Percentiles rank a stretch among this genome's conserved stretches.
Conservation (phyloP, 2,329 filamentous ascomycete species). For the Simplicillium aogashimaense region DNA sequence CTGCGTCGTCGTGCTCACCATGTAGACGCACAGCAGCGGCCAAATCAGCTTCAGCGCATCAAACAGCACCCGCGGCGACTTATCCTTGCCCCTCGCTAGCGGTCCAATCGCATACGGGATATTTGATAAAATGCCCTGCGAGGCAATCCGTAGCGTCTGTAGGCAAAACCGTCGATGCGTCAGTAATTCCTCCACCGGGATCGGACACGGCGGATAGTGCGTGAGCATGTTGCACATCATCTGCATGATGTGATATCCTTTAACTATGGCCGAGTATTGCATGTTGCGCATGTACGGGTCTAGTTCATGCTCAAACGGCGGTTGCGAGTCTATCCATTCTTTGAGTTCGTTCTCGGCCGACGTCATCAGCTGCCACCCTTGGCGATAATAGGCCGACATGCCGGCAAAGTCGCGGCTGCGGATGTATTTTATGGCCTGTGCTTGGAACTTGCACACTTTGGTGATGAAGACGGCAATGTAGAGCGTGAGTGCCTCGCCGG, state of each 20-base stretch:
- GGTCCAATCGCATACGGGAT: slow-evolving; percentile 16
- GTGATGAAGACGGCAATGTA: slow-evolving; percentile 17
- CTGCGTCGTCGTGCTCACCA: slow-evolving; percentile 15
- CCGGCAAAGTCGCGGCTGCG: slow-evolving; percentile 14
- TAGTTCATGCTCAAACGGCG: slow-evolving; percentile 5
- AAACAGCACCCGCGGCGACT: slow-evolving; percentile 22
- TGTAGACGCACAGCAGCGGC: slow-evolving; percentile 23
- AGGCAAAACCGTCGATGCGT: slow-evolving; percentile 18
- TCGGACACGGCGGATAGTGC: slow-evolving; percentile 15
- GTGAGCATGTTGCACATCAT: slow-evolving; percentile 24
- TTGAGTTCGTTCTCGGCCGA: slow-evolving; percentile 14
- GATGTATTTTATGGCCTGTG: slow-evolving; percentile 16
- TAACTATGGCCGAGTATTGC: slow-evolving; percentile 21
- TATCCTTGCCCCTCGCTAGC: slow-evolving; percentile 12
- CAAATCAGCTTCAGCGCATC: slow-evolving; percentile 27
- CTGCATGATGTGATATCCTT: slow-evolving; percentile 21
- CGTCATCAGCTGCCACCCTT: slow-evolving; percentile 14
- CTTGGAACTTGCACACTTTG: slow-evolving; percentile 16
- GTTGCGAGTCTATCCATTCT: slow-evolving; percentile 8
- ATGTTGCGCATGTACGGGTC: slow-evolving; percentile 22
- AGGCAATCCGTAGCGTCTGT: slow-evolving; percentile 14
- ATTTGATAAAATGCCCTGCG: slow-evolving; percentile 18
- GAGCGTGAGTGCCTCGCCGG: slow-evolving; percentile 17
- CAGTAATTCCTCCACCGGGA: slow-evolving; percentile 15
- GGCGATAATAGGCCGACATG: slow-evolving; percentile 16